Conservation (phyloP, 2,329 filamentous ascomycete species). For the Colletotrichum tamarilloi region DNA sequence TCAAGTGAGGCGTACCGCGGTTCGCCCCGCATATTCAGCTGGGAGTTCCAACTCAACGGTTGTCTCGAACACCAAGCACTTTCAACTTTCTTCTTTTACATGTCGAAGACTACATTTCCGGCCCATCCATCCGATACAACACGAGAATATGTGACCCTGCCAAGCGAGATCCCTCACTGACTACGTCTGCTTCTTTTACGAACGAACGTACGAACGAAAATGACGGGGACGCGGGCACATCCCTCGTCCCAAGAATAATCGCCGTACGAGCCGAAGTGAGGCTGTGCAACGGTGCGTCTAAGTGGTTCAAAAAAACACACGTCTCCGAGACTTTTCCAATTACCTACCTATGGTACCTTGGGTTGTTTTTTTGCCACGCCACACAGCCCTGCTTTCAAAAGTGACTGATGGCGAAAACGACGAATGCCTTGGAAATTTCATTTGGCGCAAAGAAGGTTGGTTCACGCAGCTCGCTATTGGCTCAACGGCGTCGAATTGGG, state of each 20-base stretch:
- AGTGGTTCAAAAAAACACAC: neutral
- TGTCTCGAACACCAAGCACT: neutral
- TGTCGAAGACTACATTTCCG: neutral
- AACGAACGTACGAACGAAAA: no score
- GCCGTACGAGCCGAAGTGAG: conserved; percentile 15
- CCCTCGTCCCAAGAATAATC: neutral
- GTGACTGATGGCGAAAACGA: neutral
- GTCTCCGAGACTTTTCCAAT: neutral
- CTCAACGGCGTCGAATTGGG: neutral
- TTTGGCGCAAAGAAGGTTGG: neutral
- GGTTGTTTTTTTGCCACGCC: neutral
- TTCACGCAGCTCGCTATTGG: neutral
- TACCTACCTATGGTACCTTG: no score
- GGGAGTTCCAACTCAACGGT: neutral
- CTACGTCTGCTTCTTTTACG: neutral
- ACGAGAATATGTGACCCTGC: neutral
- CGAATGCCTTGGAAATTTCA: neutral
- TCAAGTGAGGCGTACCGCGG: neutral
- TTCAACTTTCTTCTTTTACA: neutral
- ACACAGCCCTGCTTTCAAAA: conserved; percentile 3
- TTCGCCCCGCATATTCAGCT: neutral
- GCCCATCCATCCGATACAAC: neutral
- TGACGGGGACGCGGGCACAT: neutral
- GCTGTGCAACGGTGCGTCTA: conserved; percentile 7
- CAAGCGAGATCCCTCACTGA: no score